Evolutionary conservation across 208 protist species (phyloP), one percentile per base, ranked within the genome.

Genomic region (Trypanosoma boissoni): DNA sequence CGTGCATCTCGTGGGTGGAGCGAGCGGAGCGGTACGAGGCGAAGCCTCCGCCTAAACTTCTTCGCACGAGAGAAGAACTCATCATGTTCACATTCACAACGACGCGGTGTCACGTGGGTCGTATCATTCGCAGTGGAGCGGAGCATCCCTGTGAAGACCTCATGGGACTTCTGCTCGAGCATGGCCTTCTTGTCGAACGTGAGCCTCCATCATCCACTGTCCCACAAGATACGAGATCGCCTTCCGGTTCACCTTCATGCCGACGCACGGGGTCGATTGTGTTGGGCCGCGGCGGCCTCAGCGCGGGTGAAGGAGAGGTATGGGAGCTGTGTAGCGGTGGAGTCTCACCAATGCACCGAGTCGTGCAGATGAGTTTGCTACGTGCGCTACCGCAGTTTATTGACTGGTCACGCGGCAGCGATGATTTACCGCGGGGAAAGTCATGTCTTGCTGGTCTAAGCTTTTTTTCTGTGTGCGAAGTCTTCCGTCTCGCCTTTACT

Each of bases 31-130:
- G 39, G 10, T 24, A n/a, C 28, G 39, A 8, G 3, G 18, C 21
- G 14, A 2, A 21, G 14, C 34, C 41, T n/a, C 10, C 72, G n/a
- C 8, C 54, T 31, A 42, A 50, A 14, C 58, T 71, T 0, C 58
- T 90, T 20, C 64, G 71, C 20, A 71, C 74, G 0, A 64, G 52
- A 0, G 75, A 74, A 26, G 73, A 86, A 44, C 65, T 86, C 36
- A 67, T 74, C 36, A 28, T 29, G 23, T 86, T 79, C 45, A 52
- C 68, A 8, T 70, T 68, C 50, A 52, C 58, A 41, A 67, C 63
- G 37, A 77, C 83, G 23, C 68, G 77, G 23, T 70, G 60, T 27
- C 75, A 90, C 58, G 54, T 90, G 18, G 72, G 72, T 27, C 54
- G 63, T 26, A 4, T 26, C 14, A 56, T 61, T 29, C 44, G 42